These are phyloP conservation scores for Aspergillus arachidicola DNA, from an alignment of 2,329 filamentous ascomycete genomes.

Conservation along the genomic window DNA sequence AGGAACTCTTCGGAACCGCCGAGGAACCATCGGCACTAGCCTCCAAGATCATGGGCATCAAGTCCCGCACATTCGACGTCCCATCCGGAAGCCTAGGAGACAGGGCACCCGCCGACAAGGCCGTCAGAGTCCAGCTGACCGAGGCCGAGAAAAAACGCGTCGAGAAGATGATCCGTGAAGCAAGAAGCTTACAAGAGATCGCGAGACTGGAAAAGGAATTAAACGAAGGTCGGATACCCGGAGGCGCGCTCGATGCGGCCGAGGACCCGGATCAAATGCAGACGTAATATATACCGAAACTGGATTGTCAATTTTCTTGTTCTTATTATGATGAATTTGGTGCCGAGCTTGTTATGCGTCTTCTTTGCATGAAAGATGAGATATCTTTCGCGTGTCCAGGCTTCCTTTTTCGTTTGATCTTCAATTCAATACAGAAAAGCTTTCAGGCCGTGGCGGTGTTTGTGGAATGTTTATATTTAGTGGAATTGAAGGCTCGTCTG, in stretches of 20 bases:
- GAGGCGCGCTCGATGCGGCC: constrained; percentile 53
- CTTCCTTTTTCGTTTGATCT: background rate
- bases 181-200: constrained; percentile 88
- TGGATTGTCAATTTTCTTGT: constrained; percentile 9
- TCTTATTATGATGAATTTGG: constrained; percentile 29
- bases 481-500: background rate
- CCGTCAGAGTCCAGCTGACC: constrained; percentile 80
- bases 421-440: constrained; percentile 3
- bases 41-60: constrained; percentile 79
- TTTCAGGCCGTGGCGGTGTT: constrained; percentile 6
- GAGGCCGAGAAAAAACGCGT: constrained; percentile 84
- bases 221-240: constrained; percentile 82
- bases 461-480: background rate
- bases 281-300: constrained; percentile 30
- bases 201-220: constrained; percentile 87
- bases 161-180: constrained; percentile 83
- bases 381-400: background rate
- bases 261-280: constrained; percentile 41
- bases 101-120: constrained; percentile 55
- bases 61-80: constrained; percentile 74
- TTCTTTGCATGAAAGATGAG: background rate
- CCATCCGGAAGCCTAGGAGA: constrained; percentile 41
- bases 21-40: constrained; percentile 80
- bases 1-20: constrained; percentile 77
- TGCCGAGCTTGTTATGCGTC: background rate